Evolutionary conservation across 139 green algal genomes (phyloP).

Genomic region (Raphidocelis subcapitata): DNA sequence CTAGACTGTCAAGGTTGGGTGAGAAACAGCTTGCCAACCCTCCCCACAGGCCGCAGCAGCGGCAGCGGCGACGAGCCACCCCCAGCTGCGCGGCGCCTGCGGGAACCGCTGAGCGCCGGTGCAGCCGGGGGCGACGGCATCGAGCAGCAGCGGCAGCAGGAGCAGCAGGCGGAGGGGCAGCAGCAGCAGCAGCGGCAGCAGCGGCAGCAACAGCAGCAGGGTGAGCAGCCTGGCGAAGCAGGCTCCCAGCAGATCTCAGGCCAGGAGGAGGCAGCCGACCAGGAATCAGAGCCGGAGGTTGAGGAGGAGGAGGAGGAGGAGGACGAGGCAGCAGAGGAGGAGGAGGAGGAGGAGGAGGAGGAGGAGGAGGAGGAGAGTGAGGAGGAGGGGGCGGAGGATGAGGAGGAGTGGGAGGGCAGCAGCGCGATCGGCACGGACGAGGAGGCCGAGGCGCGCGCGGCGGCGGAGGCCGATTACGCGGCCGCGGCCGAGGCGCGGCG

Average conservation of each 20-base stretch:
- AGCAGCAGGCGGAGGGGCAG: neutral
- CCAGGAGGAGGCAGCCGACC: neutral
- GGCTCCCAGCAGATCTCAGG: neutral
- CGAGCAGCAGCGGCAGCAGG: conserved; percentile 18
- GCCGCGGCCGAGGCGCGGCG: conserved; percentile 4
- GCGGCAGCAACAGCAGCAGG: conserved; percentile 8
- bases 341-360: neutral
- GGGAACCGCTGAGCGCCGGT: conserved; percentile 23
- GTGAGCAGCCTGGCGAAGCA: neutral
- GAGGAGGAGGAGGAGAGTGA: conserved; percentile 12
- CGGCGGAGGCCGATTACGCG: neutral
- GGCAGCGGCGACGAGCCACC: neutral
- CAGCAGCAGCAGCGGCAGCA: conserved; percentile 12
- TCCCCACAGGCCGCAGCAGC: too few species aligned
- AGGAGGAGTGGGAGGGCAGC: neutral
- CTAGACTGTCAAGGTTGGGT: too few species aligned
- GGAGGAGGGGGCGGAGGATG: neutral
- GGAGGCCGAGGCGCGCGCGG: neutral
- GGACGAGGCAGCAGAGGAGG: neutral
- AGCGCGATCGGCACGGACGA: neutral
- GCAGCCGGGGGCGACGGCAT: neutral
- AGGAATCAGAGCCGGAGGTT: neutral
- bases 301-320: neutral
- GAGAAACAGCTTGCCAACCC: too few species aligned
- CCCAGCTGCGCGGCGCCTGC: neutral